Evolutionary conservation across 495 filamentous ascomycete genomes (phyloP).

Genomic region (Podospora sp.): DNA sequence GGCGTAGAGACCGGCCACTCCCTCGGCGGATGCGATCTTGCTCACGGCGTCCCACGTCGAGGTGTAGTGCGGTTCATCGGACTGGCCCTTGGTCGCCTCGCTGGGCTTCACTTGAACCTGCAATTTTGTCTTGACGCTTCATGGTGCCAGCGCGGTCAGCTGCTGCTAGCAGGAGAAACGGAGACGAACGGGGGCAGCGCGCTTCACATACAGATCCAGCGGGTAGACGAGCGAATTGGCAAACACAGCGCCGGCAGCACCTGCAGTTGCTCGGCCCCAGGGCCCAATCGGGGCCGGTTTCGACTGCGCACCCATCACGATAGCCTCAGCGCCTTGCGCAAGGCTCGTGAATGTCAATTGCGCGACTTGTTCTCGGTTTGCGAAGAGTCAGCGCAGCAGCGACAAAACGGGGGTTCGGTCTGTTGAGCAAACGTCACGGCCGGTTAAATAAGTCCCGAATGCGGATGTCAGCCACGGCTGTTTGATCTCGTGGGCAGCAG

Average conservation of each 20-base stretch:
- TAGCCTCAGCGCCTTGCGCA: slow-evolving; percentile 14
- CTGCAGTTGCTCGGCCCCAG: slow-evolving; percentile 91
- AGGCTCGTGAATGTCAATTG: background rate
- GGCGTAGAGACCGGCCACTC: slow-evolving; percentile 79
- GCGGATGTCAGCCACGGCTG: slow-evolving; percentile 4
- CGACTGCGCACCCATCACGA: slow-evolving; percentile 74
- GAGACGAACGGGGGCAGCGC: background rate
- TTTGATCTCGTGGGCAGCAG: background rate
- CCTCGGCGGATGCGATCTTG: slow-evolving; percentile 84
- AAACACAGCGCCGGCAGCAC: slow-evolving; percentile 88
- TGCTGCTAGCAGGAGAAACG: background rate
- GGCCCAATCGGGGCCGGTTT: slow-evolving; percentile 79
- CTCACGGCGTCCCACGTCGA: slow-evolving; percentile 84
- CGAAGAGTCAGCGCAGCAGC: background rate
- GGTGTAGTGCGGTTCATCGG: slow-evolving; percentile 70
- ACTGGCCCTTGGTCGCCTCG: slow-evolving; percentile 36
- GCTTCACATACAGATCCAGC: slow-evolving; percentile 79
- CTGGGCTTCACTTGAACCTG: slow-evolving; percentile 89
- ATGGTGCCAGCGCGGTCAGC: slow-evolving; percentile 9
- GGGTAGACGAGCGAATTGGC: slow-evolving; percentile 97
- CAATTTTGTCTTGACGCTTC: slow-evolving; percentile 91
- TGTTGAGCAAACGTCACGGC: background rate
- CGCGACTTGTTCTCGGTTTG: background rate
- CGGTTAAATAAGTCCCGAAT: slow-evolving; percentile 10
- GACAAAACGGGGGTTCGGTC: background rate